Evolutionary conservation across 768 basidiomycete species (phyloP), one percentile per base, ranked within the genome.

Genomic region (Lentinus brumalis): DNA sequence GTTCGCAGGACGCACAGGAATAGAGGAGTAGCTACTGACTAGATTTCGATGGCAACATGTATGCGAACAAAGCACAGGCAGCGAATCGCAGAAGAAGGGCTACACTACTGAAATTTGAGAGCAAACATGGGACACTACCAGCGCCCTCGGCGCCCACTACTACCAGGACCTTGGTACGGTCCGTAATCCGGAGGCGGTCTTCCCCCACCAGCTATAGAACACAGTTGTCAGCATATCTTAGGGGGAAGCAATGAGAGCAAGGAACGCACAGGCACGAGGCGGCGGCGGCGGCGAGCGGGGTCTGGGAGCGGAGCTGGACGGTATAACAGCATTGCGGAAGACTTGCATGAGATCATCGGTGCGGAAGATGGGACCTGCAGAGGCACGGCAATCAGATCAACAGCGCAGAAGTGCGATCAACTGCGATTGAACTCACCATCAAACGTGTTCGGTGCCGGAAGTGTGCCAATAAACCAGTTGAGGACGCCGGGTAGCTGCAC

Each of bases 261-360:
- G 30, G 4, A 16, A 26, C 16, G 71, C 80, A 84, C 83, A 75
- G 70, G 74, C 64, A 71, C 85, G 81, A 53, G 76, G 73, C 21
- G 72, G 66, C 29, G 80, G 77, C 4, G 85, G 82, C 6, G 83
- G 78, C 12, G 87, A 84, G 55, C 83, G 83, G 3, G 81, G 75
- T 64, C 82, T 78, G 47, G 72, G 71, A 59, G 59, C 75, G 12
- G 72, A 81, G 60, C 86, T 87, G 0, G 93, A 55, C 12, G 67
- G 91, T 57, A 94, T 92, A 35, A 89, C 85, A 50, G 92, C 90
- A 68, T 85, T 91, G 39, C 86, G 82, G 73, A 97, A 88, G 32
- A 94, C 70, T 62, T 88, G 87, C 86, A 98, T 89, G 41, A 96
- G 77, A 73, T 96, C 94, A 32, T 97, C 95, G 1, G 90, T 88